Conservation (phyloP, 371 early-diverging fungal species). For the Mortierella sp. region DNA sequence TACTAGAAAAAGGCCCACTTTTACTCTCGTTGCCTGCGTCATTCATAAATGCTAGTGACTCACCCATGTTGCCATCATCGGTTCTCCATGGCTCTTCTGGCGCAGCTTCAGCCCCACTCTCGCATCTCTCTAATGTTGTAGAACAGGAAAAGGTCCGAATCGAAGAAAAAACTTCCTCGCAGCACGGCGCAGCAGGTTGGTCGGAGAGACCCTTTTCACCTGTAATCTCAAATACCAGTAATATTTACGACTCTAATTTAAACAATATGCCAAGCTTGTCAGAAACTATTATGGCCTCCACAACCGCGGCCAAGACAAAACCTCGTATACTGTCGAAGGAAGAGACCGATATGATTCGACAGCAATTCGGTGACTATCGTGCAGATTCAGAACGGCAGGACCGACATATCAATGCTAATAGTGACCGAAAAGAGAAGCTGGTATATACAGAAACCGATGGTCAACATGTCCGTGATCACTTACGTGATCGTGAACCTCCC, state of each 20-base stretch:
- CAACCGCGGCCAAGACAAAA: background rate
- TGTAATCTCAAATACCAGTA: slow-evolving; percentile 16
- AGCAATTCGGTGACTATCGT: slow-evolving; percentile 36
- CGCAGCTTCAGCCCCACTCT: slow-evolving; percentile 17
- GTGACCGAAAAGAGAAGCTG: background rate
- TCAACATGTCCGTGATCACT: background rate
- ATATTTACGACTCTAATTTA: background rate
- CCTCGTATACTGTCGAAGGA: slow-evolving; percentile 18
- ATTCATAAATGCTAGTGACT: slow-evolving; percentile 31
- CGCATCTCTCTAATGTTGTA: slow-evolving; percentile 41
- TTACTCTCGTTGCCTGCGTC: slow-evolving; percentile 45
- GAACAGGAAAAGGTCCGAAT: slow-evolving; percentile 49
- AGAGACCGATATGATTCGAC: slow-evolving; percentile 26
- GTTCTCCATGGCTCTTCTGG: slow-evolving; percentile 11
- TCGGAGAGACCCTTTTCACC: slow-evolving; percentile 49
- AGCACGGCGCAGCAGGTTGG: slow-evolving; percentile 48
- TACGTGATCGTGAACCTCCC: background rate
- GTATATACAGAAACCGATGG: background rate
- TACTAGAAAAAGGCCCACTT: slow-evolving; percentile 17
- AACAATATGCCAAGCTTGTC: slow-evolving; percentile 12
- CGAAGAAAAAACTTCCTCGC: slow-evolving; percentile 38
- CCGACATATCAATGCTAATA: slow-evolving; percentile 4
- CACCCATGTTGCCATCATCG: slow-evolving; percentile 24
- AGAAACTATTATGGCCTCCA: background rate
- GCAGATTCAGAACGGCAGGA: slow-evolving; percentile 26